Percentiles rank a stretch among this genome's conserved stretches.
Evolutionary conservation across 768 basidiomycete species (phyloP).

Genomic region (Infundibulicybe gibba): DNA sequence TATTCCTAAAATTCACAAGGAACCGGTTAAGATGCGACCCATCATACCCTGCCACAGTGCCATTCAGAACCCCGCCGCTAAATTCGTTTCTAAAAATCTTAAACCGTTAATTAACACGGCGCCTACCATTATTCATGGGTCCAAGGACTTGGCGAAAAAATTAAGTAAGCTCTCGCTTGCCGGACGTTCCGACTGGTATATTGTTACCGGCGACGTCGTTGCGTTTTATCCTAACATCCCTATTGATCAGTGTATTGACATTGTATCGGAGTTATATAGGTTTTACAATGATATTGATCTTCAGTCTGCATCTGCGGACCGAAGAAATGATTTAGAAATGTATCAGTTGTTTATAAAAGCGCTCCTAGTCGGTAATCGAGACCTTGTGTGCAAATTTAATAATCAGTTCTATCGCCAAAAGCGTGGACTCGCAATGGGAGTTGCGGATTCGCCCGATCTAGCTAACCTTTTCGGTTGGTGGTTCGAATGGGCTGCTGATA

Average conservation of each 20-base stretch:
- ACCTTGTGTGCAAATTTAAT: conserved; percentile 17
- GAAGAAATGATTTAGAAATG: conserved; percentile 3
- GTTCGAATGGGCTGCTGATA: conserved; percentile 10
- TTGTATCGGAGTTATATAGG: conserved; percentile 16
- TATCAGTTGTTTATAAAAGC: conserved; percentile 8
- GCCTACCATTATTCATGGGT: conserved; percentile 22
- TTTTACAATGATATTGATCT: conserved; percentile 4
- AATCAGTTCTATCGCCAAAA: conserved; percentile 18
- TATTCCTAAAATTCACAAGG: too few species aligned
- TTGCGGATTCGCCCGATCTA: conserved; percentile 23
- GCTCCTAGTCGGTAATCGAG: conserved; percentile 12
- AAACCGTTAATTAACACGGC: conserved; percentile 23
- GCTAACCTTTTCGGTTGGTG: conserved; percentile 23
- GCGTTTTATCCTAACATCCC: conserved; percentile 28
- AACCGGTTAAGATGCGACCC: conserved; percentile 21
- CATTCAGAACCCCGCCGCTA: conserved; percentile 21
- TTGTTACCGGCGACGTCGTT: conserved; percentile 29
- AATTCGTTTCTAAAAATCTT: conserved; percentile 25
- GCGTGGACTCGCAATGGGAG: conserved; percentile 26
- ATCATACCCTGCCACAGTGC: conserved; percentile 29
- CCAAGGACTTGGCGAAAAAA: too few species aligned
- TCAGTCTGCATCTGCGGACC: neutral
- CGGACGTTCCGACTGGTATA: too few species aligned
- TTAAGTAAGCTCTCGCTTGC: conserved; percentile 24
- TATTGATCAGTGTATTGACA: conserved; percentile 10